These are phyloP conservation scores for Tuber calosporum DNA, from an alignment of 495 filamentous ascomycete genomes.

Conservation along the genomic window DNA sequence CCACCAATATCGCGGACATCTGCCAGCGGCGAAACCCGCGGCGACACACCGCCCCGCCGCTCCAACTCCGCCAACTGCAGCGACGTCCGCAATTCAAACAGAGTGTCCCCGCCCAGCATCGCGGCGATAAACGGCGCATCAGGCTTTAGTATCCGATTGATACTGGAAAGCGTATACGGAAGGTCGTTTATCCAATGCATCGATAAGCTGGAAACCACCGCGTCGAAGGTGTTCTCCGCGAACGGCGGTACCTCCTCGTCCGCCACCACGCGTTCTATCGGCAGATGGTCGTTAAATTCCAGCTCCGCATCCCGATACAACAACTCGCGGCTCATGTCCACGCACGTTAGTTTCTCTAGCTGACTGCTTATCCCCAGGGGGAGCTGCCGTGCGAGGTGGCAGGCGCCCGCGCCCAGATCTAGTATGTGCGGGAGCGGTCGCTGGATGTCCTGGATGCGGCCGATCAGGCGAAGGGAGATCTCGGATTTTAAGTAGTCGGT, in stretches of 20 bases:
- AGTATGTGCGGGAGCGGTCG: slow-evolving; percentile 75
- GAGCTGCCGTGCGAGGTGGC: slow-evolving; percentile 77
- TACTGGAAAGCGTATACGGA: slow-evolving; percentile 68
- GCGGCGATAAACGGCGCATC: slow-evolving; percentile 88
- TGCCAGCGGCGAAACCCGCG: slow-evolving; percentile 79
- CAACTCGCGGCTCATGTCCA: slow-evolving; percentile 68
- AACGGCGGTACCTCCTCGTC: slow-evolving; percentile 67
- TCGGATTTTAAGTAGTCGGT: slow-evolving; percentile 92
- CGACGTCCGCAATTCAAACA: slow-evolving; percentile 90
- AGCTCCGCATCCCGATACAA: slow-evolving; percentile 74
- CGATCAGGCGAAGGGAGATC: slow-evolving; percentile 74
- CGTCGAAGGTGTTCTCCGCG: slow-evolving; percentile 69
- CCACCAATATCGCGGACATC: slow-evolving; percentile 89
- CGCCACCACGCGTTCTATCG: slow-evolving; percentile 62
- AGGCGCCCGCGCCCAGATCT: slow-evolving; percentile 91
- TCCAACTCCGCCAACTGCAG: slow-evolving; percentile 90
- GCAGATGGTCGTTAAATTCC: slow-evolving; percentile 65
- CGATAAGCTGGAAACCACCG: slow-evolving; percentile 75
- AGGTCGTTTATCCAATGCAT: slow-evolving; percentile 99
- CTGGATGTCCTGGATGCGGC: slow-evolving; percentile 89
- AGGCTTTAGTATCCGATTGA: slow-evolving; percentile 77
- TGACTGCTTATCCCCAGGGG: slow-evolving; percentile 59
- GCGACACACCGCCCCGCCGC: slow-evolving; percentile 75
- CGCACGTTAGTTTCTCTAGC: slow-evolving; percentile 64
- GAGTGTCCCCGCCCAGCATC: slow-evolving; percentile 90